Conservation (phyloP, 2,329 filamentous ascomycete species). For the Sporothrix pseudoabietina region DNA sequence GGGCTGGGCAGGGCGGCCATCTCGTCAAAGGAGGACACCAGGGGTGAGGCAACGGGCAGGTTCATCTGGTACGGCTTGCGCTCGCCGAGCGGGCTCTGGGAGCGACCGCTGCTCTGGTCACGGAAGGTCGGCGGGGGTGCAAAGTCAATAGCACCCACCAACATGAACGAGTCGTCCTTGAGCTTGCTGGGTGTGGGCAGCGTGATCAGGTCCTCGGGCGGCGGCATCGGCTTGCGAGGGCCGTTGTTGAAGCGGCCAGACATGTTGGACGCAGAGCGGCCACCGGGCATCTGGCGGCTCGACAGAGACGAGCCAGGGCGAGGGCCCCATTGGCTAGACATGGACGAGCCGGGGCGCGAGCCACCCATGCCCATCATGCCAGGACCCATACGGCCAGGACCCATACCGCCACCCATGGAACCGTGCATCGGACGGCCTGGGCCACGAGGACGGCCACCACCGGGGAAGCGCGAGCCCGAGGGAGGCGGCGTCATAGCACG, state of each 20-base stretch:
- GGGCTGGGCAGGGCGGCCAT: slow-evolving; percentile 84
- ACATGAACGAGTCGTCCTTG: slow-evolving; percentile 75
- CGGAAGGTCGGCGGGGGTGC: slow-evolving; percentile 72
- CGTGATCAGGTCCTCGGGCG: slow-evolving; percentile 71
- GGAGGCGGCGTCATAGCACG: slow-evolving; percentile 96
- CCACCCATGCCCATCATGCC: neutral
- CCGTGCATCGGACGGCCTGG: slow-evolving; percentile 49
- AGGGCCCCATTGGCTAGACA: slow-evolving; percentile 46
- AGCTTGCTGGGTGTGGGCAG: slow-evolving; percentile 86
- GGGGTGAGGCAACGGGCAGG: slow-evolving; percentile 73
- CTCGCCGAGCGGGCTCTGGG: slow-evolving; percentile 65
- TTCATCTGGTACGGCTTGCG: slow-evolving; percentile 73
- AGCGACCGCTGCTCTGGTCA: slow-evolving; percentile 70
- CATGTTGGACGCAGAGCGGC: slow-evolving; percentile 55
- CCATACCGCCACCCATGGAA: slow-evolving; percentile 53
- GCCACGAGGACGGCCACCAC: slow-evolving; percentile 38
- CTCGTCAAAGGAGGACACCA: slow-evolving; percentile 84
- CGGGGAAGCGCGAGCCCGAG: slow-evolving; percentile 50
- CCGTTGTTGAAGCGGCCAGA: slow-evolving; percentile 48
- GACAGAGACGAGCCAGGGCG: slow-evolving; percentile 43
- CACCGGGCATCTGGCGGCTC: slow-evolving; percentile 44
- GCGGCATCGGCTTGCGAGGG: slow-evolving; percentile 59
- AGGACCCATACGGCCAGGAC: slow-evolving; percentile 40
- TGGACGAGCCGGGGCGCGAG: slow-evolving; percentile 42
- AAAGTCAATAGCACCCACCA: slow-evolving; percentile 74